These are phyloP conservation scores for Cryptococcus depauperatus DNA, from an alignment of 1,284 basidiomycete genomes.

Conservation along the genomic window DNA sequence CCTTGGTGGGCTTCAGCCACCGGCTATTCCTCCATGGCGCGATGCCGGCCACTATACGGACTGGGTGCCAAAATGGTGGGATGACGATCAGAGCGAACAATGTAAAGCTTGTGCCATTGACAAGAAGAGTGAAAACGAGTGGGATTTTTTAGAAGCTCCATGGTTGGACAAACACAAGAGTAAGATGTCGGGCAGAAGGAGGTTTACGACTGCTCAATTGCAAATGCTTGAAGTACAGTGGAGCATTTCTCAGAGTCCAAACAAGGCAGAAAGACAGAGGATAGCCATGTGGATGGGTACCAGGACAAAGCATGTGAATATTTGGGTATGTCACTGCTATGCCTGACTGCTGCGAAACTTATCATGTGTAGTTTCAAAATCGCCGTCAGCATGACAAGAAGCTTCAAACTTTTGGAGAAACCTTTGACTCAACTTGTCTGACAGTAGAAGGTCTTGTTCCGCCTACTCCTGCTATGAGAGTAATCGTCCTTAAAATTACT, in stretches of 20 bases:
- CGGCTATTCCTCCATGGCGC: neutral
- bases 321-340: slow-evolving; percentile 14
- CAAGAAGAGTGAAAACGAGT: neutral
- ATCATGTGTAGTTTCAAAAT: slow-evolving; percentile 17
- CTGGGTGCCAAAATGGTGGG: neutral
- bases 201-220: neutral
- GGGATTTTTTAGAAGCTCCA: neutral
- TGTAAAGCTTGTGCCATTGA: neutral
- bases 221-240: slow-evolving; percentile 17
- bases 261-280: slow-evolving; percentile 18
- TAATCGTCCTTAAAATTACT: neutral
- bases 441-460: neutral
- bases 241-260: slow-evolving; percentile 14
- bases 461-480: neutral
- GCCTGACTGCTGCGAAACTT: neutral
- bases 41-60: neutral
- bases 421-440: neutral
- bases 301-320: slow-evolving; percentile 17
- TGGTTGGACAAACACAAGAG: neutral
- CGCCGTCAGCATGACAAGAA: slow-evolving; percentile 17
- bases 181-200: neutral
- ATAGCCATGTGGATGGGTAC: slow-evolving; percentile 21
- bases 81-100: neutral
- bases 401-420: neutral
- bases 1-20: neutral